Base-by-base conservation (phyloP, 352 stramenopile species). In the Peronospora farinosa region DNA sequence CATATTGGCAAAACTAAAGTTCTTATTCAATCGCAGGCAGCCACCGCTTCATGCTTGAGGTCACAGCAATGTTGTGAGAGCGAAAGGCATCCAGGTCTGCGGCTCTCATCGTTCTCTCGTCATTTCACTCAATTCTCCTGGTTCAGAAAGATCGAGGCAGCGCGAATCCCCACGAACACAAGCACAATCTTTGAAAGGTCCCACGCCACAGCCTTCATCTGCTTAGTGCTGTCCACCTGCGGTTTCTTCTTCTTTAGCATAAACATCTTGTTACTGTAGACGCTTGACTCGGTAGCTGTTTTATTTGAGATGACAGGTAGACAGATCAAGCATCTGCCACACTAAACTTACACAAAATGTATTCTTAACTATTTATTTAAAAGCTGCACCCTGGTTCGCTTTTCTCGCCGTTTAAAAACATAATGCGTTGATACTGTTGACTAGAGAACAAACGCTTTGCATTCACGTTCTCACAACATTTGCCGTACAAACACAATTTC, bases 191-290 rank as follows among this genome's bases (percentile, higher is more conserved):
- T 89, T 43, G 72, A 72, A 23, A 90, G 51, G 43, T 90, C 81
- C 78, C 74, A 87, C 8, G 53, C 72, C 36, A 88, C 66, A 11
- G 74, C 74, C 63, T 88, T 88, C 56, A 88, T 64, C 61, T 87
- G 76, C 69, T 89, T 84, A 54, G 57, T 64, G 39, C 66, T 70
- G 65, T 92, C 81, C 38, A 90, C 74, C 62, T 87, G 77, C 63
- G 77, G 68, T 64, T 89, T 88, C 74, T 90, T 89, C 74, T 92
- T 92, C 71, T 86, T 87, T 60, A 89, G 78, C 78, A 87, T 86
- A 47, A 89, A 89, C 78, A 89, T 89, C 39, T 27, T 69, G 33
- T 27, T n/a, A n/a, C n/a, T n/a, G n/a, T 27, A 2, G 5, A 27
- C 23, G 28, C 28, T 32, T 32, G 28, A 32, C 0, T 3, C 23